Evolutionary conservation across 2,329 filamentous ascomycete species (phyloP), one percentile per base, ranked within the genome.

Genomic region (Curvularia lunata): DNA sequence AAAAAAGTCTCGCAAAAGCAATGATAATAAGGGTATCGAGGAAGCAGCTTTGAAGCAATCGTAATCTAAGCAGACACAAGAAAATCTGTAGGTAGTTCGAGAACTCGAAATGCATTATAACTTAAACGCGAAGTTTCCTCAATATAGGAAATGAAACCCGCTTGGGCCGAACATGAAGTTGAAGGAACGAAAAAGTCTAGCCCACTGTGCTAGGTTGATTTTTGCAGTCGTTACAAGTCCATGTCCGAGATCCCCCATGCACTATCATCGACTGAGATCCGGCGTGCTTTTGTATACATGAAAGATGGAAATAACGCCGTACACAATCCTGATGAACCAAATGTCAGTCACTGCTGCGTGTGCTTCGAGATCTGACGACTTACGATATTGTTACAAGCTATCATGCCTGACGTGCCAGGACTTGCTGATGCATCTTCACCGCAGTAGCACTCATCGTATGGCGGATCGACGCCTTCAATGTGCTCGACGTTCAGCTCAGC

Each of bases 311-410:
- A 8, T 53, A 48, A 16, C 58, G 56, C 7, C 68, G 67, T 27
- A 66, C 52, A 34, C 69, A 72, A 34, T 63, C 54, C 68, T 72
- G 16, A 30, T 1, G 7, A 27, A 3, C 5, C 30, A 4, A 5
- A 3, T 37, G 34, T 57, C 28, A 57, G 30, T 23, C 32, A 25
- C 5, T 12, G 8, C 23, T 27, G 8, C 9, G 18, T 25, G 23
- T 41, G 4, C 1, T 32, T 3, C 21, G 4, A 30, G 8, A 8
- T 7, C 16, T 32, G n/a, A 8, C 7, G 34, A 60, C 67, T 60
- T 61, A 70, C 69, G 16, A 60, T 53, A 47, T 52, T 59, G 9
- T 47, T 49, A 30, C 69, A 72, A 7, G 49, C 58, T n/a, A 71
- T 38, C 6, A 63, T 32, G 6, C 47, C 48, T 30, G 48, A 52